Evolutionary conservation across 2,329 filamentous ascomycete species (phyloP), one percentile per base, ranked within the genome.

Genomic region (Colletotrichum brevisporum): DNA sequence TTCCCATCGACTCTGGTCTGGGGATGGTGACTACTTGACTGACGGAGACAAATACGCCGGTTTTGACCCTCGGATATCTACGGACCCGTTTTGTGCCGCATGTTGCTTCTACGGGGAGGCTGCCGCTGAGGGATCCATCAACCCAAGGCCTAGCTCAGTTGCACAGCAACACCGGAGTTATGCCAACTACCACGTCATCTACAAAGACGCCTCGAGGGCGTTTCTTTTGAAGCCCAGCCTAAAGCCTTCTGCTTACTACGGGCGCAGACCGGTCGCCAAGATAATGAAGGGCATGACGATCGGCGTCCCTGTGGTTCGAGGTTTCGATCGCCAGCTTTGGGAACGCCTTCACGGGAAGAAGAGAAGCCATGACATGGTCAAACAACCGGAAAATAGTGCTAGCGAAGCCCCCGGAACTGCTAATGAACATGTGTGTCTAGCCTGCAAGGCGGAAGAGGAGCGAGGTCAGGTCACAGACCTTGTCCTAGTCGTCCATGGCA

Each of bases 401-500:
- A 55, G 47, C 21, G 59, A 66, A n/a, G 43, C 62, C 26, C 15
- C 45, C n/a, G 72, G 74, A 41, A 70, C 60, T 45, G 55, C 68
- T 5, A 63, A 65, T 1, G 66, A 73, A 39, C 75, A 73, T 24
- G 72, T 75, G 12, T 89, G 91, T 78, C 74, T 84, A 72, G 86
- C 90, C 75, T 92, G 94, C 81, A 80, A 86, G 76, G 83, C 88
- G 73, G 85, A 94, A 77, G 86, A 90, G 76, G 84, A 88, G 50
- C 85, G 85, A 31, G 90, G 90, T 2, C 89, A 90, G 70, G 93
- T 97, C 5, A 95, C 92, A 1, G 96, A 99, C 76, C 84, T 99
- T 8, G 89, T 98, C 2, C 85, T 99, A 5, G 94, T 98, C 10
- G 93, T 96, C 51, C 96, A 99, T 76, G 96, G 96, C 2, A 98